phyloP scores from a whole-genome alignment of 768 basidiomycete species.

The Hygrophorus russula region DNA sequence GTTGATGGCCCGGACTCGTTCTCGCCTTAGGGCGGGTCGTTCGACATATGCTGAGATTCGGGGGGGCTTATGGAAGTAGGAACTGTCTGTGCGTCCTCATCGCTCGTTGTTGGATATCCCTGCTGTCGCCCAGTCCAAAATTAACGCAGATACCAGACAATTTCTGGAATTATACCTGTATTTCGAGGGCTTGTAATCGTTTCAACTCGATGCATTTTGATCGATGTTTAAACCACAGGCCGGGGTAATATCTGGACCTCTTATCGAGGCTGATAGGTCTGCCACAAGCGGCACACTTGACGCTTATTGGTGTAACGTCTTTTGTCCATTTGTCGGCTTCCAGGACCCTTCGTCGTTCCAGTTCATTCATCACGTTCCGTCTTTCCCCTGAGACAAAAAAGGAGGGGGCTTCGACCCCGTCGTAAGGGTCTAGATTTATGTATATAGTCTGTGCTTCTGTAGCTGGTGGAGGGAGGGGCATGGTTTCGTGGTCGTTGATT shows the following conservation, averaged over 20 bases:
- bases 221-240: conserved; percentile 14
- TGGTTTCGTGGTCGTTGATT: background rate
- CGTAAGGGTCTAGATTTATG: background rate
- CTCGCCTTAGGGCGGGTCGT: too few species aligned
- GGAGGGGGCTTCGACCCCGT: background rate
- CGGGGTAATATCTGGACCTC: conserved; percentile 12
- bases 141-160: too few species aligned
- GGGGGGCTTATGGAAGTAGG: too few species aligned
- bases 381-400: conserved; percentile 2
- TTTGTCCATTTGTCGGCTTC: conserved; percentile 13
- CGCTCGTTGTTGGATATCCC: too few species aligned
- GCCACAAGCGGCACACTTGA: conserved; percentile 12
- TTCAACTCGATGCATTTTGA: conserved; percentile 11
- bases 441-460: background rate
- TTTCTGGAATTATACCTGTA: background rate
- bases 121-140: too few species aligned
- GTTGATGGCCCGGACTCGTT: too few species aligned
- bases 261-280: conserved; percentile 12
- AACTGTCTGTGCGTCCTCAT: too few species aligned
- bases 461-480: too few species aligned
- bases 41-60: too few species aligned
- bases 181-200: background rate
- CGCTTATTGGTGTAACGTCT: conserved; percentile 12
- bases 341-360: conserved; percentile 7
- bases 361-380: conserved; percentile 8